Conservation (phyloP, 2,329 filamentous ascomycete genomes). For the Monilinia fructicola region DNA sequence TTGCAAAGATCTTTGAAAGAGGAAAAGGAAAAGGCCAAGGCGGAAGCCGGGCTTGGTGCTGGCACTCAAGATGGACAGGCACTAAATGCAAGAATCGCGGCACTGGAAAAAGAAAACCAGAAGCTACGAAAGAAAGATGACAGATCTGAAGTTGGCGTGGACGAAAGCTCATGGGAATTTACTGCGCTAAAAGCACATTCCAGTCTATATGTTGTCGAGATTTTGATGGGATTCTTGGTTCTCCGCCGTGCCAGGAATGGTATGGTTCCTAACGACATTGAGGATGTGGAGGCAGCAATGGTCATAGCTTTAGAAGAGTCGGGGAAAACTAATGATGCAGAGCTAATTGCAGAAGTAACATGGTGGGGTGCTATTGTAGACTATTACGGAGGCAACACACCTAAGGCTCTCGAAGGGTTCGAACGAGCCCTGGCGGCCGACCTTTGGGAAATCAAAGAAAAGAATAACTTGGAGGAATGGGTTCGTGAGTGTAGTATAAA, state of each 20-base stretch:
- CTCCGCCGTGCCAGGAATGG: slow-evolving; percentile 10
- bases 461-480: not conserved
- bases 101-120: not conserved
- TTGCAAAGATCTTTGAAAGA: not conserved
- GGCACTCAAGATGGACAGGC: not conserved
- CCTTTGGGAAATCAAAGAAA: not conserved
- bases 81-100: not conserved
- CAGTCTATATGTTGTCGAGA: not conserved
- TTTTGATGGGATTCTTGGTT: slow-evolving; percentile 5
- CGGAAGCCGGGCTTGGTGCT: no score
- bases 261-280: not conserved
- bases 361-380: not conserved
- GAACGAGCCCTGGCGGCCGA: not conserved
- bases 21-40: not conserved
- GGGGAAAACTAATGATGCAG: not conserved
- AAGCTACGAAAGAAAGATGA: not conserved
- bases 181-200: not conserved
- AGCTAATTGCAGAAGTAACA: not conserved
- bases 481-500: not conserved
- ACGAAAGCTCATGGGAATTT: not conserved
- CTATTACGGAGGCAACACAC: slow-evolving; percentile 5
- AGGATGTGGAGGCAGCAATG: not conserved
- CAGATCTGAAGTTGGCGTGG: rapidly evolving
- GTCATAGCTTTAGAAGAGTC: not conserved
- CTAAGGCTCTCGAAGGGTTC: not conserved